These are phyloP conservation scores for Cyclotella sp. DNA, from an alignment of 108 stramenopile genomes.

Conservation along the genomic window DNA sequence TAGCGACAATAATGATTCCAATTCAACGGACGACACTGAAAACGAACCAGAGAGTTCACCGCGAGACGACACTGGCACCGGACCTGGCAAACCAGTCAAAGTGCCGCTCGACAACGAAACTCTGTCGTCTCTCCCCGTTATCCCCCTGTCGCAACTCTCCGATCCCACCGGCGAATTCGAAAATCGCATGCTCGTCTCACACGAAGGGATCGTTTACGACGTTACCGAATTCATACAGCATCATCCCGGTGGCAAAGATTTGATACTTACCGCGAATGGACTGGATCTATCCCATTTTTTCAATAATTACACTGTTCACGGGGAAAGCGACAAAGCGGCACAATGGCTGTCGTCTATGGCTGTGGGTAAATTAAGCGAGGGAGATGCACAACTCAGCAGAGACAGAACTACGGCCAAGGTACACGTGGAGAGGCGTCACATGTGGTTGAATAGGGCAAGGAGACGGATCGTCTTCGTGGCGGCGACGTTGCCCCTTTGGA, in stretches of 20 bases:
- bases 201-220: slow-evolving; percentile 68
- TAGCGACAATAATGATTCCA: not conserved
- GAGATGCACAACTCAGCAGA: slow-evolving; percentile 31
- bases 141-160: slow-evolving; percentile 15
- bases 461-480: slow-evolving; percentile 47
- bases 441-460: slow-evolving; percentile 32
- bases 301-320: slow-evolving; percentile 60
- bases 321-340: slow-evolving; percentile 50
- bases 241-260: slow-evolving; percentile 62
- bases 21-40: not conserved
- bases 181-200: slow-evolving; percentile 32
- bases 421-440: slow-evolving; percentile 47
- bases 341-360: slow-evolving; percentile 55
- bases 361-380: slow-evolving; percentile 42
- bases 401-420: slow-evolving; percentile 29
- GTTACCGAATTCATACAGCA: slow-evolving; percentile 55
- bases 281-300: slow-evolving; percentile 58
- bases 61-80: not conserved
- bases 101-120: slow-evolving; percentile 46
- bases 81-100: slow-evolving; percentile 21
- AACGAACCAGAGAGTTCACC: not conserved
- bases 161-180: slow-evolving; percentile 26
- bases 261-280: slow-evolving; percentile 48
- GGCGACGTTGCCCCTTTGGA: slow-evolving; percentile 54
- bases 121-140: slow-evolving; percentile 40